Conservation (phyloP, 75 land plant genomes). For the Picea glauca region DNA sequence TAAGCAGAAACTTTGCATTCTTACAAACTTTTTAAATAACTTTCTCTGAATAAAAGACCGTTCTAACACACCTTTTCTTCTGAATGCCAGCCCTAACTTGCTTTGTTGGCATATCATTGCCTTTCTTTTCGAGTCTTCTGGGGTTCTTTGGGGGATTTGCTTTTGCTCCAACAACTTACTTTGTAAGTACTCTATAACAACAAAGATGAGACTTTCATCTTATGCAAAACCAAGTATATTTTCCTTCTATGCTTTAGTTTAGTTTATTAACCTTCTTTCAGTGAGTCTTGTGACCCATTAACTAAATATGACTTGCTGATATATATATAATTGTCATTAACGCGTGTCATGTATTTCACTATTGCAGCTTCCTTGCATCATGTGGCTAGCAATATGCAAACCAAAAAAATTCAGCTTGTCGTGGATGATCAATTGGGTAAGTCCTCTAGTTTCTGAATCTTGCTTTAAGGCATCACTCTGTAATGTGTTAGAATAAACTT, state of each 20-base stretch:
- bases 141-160: constrained; percentile 74
- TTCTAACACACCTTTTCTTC: neutral
- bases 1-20: neutral
- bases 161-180: constrained; percentile 73
- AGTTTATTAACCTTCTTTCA: no score
- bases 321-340: no score
- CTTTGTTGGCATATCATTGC: constrained; percentile 51
- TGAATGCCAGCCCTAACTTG: constrained; percentile 43
- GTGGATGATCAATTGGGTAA: constrained; percentile 60
- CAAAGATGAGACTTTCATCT: no score
- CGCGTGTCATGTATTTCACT: no score
- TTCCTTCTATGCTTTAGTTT: no score
- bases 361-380: constrained; percentile 56
- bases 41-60: neutral
- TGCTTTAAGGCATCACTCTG: no score
- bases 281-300: no score
- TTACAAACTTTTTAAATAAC: neutral
- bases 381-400: constrained; percentile 76
- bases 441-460: no score
- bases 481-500: no score
- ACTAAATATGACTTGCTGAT: no score
- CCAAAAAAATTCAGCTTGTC: constrained; percentile 67
- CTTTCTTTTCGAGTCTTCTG: constrained; percentile 62
- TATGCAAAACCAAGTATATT: no score
- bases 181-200: constrained; percentile 2